Base-by-base conservation (phyloP, 169 alveolate genomes). In the Plasmodium gaboni region DNA sequence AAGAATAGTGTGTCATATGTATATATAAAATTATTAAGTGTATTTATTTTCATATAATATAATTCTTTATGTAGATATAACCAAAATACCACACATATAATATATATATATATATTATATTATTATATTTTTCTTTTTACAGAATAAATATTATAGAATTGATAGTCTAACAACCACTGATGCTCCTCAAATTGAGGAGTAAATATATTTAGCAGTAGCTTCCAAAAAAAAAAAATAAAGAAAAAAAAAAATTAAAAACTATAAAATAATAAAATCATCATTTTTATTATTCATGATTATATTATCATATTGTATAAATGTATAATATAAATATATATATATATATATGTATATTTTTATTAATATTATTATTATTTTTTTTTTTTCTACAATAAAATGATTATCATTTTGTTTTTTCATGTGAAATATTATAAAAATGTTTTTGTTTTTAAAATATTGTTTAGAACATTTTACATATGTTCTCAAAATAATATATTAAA, bases 121-220 rank as follows among this genome's bases (percentile, higher is more conserved):
- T 73, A n/a, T 24, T 60, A 22, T 12, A 44, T 17, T 32, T 69
- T n/a, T 53, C 8, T 73, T 19, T 44, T 12, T 57, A 44, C 42
- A 76, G 89, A 83, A 69, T 73, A 83, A 83, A 55, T 83, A 83
- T 68, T 83, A 83, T 57, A 28, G 91, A 57, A 83, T 83, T 32
- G 91, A 83, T 22, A 69, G 85, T 22, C 24, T 83, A 55, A 83
- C 91, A 9, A 48, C 85, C 15, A 83, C 73, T 22, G 91, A 83
- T n/a, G 85, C 91, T 9, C 83, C 83, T 48, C 91, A 83, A 55
- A 68, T 69, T 59, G 91, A 83, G 50, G 91, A 83, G 50, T 83
- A 55, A 61, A 44, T 38, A 38, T 38, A 38, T 38, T 38, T 38
- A 38, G 10, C 46, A 5, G 0, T 5, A 38, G 9, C 46, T 38